Evolutionary conservation across 1,284 basidiomycete species (phyloP).

Genomic region (Ceratobasidium sp.): DNA sequence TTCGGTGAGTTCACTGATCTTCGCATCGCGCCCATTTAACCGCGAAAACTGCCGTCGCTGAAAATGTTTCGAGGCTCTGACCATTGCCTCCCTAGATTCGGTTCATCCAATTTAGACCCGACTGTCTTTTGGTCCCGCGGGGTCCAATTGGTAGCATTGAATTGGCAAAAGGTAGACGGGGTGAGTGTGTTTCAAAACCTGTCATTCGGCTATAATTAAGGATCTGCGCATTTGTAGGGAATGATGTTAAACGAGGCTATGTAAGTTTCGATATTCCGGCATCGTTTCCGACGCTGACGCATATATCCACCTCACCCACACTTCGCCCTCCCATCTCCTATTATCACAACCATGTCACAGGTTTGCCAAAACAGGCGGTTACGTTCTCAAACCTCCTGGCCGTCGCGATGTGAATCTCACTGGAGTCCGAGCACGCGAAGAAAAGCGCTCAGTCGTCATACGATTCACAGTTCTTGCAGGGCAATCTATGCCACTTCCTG

Average conservation of each 20-base stretch:
- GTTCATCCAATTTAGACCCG: slow-evolving; percentile 33
- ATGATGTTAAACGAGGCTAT: slow-evolving; percentile 43
- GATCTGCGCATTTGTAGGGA: slow-evolving; percentile 4
- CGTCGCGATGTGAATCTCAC: slow-evolving; percentile 29
- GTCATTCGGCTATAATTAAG: neutral
- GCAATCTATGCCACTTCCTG: slow-evolving; percentile 29
- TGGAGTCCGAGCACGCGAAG: slow-evolving; percentile 26
- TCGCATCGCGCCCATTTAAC: too few relatives aligned
- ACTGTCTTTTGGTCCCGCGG: slow-evolving; percentile 40
- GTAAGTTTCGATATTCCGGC: neutral
- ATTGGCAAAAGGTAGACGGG: slow-evolving; percentile 36
- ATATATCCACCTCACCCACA: slow-evolving; percentile 10
- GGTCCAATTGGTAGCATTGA: slow-evolving; percentile 35
- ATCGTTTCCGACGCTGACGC: neutral
- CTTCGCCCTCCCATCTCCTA: too few relatives aligned
- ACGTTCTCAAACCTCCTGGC: slow-evolving; percentile 40
- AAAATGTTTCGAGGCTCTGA: neutral
- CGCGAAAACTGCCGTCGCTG: too few relatives aligned
- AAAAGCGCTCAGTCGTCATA: slow-evolving; percentile 28
- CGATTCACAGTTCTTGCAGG: slow-evolving; percentile 31
- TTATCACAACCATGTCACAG: neutral
- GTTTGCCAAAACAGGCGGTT: slow-evolving; percentile 39
- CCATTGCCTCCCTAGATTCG: neutral
- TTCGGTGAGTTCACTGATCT: slow-evolving; percentile 23
- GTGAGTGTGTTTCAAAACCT: slow-evolving; percentile 7